Base-by-base conservation (phyloP, 2,329 filamentous ascomycete species). In the Arachnomyces sp. region DNA sequence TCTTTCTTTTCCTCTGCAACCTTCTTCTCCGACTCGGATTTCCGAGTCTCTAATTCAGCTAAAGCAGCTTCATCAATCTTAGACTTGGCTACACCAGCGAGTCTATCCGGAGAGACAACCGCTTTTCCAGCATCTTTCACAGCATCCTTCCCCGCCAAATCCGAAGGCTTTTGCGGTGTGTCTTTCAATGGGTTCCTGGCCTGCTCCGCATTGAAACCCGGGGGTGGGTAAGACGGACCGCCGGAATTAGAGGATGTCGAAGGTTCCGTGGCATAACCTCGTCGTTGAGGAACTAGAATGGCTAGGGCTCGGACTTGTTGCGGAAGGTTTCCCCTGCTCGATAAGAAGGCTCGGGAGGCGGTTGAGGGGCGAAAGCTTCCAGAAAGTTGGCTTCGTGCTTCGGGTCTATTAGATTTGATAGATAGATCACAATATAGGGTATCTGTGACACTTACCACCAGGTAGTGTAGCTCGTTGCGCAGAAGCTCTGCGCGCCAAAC, bases 121-220 rank as follows among this genome's bases (percentile, higher is more conserved):
- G 68, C 53, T 32, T 67, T 62, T 18, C 62, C 62, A 14, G 44
- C 45, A n/a, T 46, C 39, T 21, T 48, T 49, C 21, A 32, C 46
- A 17, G 62, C 59, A 31, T 61, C 61, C 49, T 63, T 60, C 42
- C 47, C 42, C 3, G 49, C 41, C 45, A 54, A 45, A 39, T 62
- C 56, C 17, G 53, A 45, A 13, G 51, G 42, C 36, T 57, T 52
- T 29, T 61, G 53, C 12, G 53, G 38, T 34, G 48, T 50, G 40
- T 82, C 77, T 55, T 78, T 77, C 35, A 92, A 69, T 9, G 88
- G 85, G 60, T 88, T 90, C 75, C 88, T 90, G 51, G 89, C 89
- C 68, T 87, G 74, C 56, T 90, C 82, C n/a, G 85, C 72, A 59
- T 92, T 89, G 72, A 95, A 95, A 18, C 89, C 89, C 11, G 88